Evolutionary conservation across 306 rosid genomes (phyloP).

Genomic region (Citrullus colocynthis): DNA sequence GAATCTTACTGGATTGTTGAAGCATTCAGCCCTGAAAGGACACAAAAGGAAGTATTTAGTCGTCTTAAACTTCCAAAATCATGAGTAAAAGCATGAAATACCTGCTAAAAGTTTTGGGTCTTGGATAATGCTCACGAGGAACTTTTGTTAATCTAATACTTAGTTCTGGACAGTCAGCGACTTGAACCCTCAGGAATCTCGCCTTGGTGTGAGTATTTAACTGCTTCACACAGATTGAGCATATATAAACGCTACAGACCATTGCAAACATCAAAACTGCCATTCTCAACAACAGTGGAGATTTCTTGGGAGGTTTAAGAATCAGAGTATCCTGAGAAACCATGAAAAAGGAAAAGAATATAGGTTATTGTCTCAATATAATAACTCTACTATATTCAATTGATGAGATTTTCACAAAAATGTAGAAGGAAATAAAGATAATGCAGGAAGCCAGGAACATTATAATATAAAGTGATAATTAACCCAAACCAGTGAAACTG

Average conservation of each 20-base stretch:
- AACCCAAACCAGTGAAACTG: background rate
- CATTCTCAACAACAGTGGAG: conserved; percentile 49
- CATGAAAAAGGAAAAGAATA: background rate
- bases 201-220: conserved; percentile 35
- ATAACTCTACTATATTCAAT: background rate
- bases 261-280: conserved; percentile 50
- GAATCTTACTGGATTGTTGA: conserved; percentile 60
- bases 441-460: background rate
- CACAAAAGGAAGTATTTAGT: conserved; percentile 10
- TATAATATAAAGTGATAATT: background rate
- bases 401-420: background rate
- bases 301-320: conserved; percentile 65
- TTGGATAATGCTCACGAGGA: conserved; percentile 53
- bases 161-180: conserved; percentile 27
- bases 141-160: conserved; percentile 16
- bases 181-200: conserved; percentile 28
- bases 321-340: conserved; percentile 51
- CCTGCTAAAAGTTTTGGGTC: conserved; percentile 80
- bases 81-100: conserved; percentile 16
- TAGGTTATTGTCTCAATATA: background rate
- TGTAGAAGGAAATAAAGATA: background rate
- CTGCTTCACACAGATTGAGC: conserved; percentile 68
- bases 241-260: conserved; percentile 53
- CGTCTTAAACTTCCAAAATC: background rate
- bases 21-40: conserved; percentile 64